These are phyloP conservation scores for Casuarina cunninghamiana DNA, from an alignment of 306 rosid genomes.

Conservation along the genomic window DNA sequence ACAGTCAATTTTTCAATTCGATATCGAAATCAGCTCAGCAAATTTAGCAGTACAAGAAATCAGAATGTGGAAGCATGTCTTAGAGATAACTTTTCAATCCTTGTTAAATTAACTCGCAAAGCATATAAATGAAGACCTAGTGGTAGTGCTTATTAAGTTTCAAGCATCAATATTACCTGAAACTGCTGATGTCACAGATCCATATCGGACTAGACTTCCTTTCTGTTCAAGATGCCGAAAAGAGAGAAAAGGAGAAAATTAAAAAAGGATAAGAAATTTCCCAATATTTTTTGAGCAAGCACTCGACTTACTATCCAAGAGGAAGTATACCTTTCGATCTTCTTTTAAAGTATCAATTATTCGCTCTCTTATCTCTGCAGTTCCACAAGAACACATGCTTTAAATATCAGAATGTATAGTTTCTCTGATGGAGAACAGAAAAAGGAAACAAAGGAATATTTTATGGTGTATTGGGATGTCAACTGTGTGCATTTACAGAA, in stretches of 20 bases:
- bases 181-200: slow-evolving; percentile 73
- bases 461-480: not conserved
- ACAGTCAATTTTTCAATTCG: not conserved
- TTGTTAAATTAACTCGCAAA: not conserved
- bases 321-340: slow-evolving; percentile 61
- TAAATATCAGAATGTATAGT: not conserved
- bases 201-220: slow-evolving; percentile 64
- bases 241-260: not conserved
- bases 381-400: slow-evolving; percentile 31
- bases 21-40: too few relatives aligned
- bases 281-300: slow-evolving; percentile 14
- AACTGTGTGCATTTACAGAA: not conserved
- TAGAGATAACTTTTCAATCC: slow-evolving; percentile 2
- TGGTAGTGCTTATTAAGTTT: not conserved
- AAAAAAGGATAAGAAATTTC: slow-evolving; percentile 20
- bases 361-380: slow-evolving; percentile 81
- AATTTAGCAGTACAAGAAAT: not conserved
- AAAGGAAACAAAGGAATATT: slow-evolving; percentile 16
- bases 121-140: not conserved
- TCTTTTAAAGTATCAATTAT: slow-evolving; percentile 82
- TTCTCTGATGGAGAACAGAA: not conserved
- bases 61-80: slow-evolving; percentile 5
- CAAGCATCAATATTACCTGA: slow-evolving; percentile 54
- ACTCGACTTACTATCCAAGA: slow-evolving; percentile 14
- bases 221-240: slow-evolving; percentile 52